Evolutionary conservation across 1,139 yeast genomes (phyloP), one percentile per base, ranked within the genome.

Genomic region (Nadsonia commutata): DNA sequence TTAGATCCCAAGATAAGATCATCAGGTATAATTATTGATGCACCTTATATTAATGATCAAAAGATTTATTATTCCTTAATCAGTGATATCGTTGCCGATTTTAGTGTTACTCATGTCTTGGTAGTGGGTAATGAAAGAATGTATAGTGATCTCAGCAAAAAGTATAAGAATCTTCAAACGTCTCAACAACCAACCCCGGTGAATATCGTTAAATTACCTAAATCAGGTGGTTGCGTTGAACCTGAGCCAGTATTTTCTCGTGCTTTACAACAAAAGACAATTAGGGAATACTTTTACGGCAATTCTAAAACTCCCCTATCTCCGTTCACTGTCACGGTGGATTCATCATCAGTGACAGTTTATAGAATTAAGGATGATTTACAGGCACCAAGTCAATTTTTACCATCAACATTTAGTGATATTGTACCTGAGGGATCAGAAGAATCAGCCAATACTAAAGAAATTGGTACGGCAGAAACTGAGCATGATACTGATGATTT

Each of bases 281-380:
- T 90, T 44, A 77, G 78, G 56, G 94, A 86, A 55, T 93, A 90
- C 59, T 93, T 93, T 55, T 85, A 93, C 56, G 98, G 98, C 1
- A 74, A 74, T 16, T 64, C 67, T 38, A 70, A 70, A 43, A 74
- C 76, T 7, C 76, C 80, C 3, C 67, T 93, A 43, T 81, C 94
- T 4, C 98, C 99, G 1, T 78, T 71, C 51, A 74, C 83, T 0
- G 66, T 76, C 6, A 75, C 80, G 5, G 71, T 71, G 1, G 76
- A 71, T 49, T 65, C 67, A 45, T 63, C 67, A 8, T 71, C 72
- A 37, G 56, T 79, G 1, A 60, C 65, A 1, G 72, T 76, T 1
- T 71, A 70, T 58, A 67, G 70, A 45, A 78, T 81, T 8, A 38
- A 38, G 36, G 47, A 51, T 18, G 51, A 49, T n/a, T 49, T 36